Base-by-base conservation (phyloP, 1,284 basidiomycete genomes). In the Phaffia rhodozyma region DNA sequence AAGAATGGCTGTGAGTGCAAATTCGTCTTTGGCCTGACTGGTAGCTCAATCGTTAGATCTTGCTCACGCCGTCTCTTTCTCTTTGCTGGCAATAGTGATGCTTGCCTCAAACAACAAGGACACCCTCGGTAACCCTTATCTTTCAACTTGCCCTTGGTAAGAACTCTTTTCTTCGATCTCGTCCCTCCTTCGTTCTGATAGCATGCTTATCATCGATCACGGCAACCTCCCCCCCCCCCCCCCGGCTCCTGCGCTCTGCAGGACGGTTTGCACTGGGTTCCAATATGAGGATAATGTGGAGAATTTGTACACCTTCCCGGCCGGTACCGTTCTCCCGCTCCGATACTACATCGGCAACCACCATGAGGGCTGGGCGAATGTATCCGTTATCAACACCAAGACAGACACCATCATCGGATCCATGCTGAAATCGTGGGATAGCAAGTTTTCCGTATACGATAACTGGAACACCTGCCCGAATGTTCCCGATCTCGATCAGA, bases 341-440 rank as follows among this genome's bases (percentile, higher is more conserved):
- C 27, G 47, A 21, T 56, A 58, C 38, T 63, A 54, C 38, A 34
- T 56, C 23, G 25, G 58, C 5, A 63, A 63, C 62, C 58, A 58
- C 9, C 62, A 64, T 21, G 58, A 34, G 7, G 62, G 62, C 25
- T 30, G 54, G 23, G 62, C 62, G 43, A 64, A 64, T 54, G 48
- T 54, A n/a, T 66, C 62, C 29, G 60, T 66, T 60, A 58, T 68
- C 56, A 65, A 68, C 48, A 62, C 65, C 21, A 55, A 62, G 47
- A 66, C 60, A 25, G 66, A 68, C 65, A 59, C 51, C 27, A 51
- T 66, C 55, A 64, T 68, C 27, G 67, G 67, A n/a, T 55, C 60
- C 16, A 47, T 62, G 3, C 55, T 68, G 58, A 66, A 59, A 25
- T 23, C 25, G 30, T 64, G 62, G 62, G 47, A n/a, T 23, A 51